A percentile compares a stretch with the other conserved stretches of the same genome.
phyloP scores from a whole-genome alignment of 2,329 filamentous ascomycete genomes.

The Apiospora hydei region DNA sequence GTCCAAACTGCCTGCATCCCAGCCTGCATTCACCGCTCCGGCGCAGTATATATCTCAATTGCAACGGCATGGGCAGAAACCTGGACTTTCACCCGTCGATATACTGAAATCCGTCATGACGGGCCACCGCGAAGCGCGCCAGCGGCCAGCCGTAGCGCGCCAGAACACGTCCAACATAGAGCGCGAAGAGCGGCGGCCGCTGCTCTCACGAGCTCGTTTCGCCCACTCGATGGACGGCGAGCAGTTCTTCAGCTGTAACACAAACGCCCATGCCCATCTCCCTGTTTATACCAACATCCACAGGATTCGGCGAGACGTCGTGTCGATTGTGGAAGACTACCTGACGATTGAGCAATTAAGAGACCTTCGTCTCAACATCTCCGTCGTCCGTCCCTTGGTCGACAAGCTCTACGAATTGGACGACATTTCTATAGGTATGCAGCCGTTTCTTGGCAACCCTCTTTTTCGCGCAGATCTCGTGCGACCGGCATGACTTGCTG shows the following conservation, averaged over 20 bases:
- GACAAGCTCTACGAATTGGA: slow-evolving; percentile 81
- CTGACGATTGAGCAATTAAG: slow-evolving; percentile 77
- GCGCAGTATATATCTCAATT: slow-evolving; percentile 3
- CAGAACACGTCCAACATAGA: slow-evolving; percentile 34
- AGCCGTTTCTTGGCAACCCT: slow-evolving; percentile 1
- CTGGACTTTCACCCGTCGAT: neutral
- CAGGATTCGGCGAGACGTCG: slow-evolving; percentile 69
- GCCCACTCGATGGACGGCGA: slow-evolving; percentile 47
- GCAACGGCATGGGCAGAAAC: neutral
- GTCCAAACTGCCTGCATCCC: neutral
- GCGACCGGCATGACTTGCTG: slow-evolving; percentile 7
- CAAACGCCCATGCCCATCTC: slow-evolving; percentile 67
- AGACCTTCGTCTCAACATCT: slow-evolving; percentile 81
- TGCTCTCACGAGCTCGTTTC: slow-evolving; percentile 46
- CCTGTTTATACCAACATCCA: slow-evolving; percentile 83
- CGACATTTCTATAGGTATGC: slow-evolving; percentile 77
- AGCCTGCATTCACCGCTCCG: neutral
- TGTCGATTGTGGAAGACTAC: slow-evolving; percentile 68
- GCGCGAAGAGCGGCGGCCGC: slow-evolving; percentile 42
- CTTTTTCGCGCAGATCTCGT: neutral
- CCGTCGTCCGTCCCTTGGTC: slow-evolving; percentile 81
- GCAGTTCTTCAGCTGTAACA: slow-evolving; percentile 59
- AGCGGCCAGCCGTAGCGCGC: neutral
- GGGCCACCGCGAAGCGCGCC: slow-evolving; percentile 19
- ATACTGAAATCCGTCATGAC: slow-evolving; percentile 24